Evolutionary conservation across 106 monocot species (phyloP), one percentile per base, ranked within the genome.

Genomic region (Iris macrosiphon): DNA sequence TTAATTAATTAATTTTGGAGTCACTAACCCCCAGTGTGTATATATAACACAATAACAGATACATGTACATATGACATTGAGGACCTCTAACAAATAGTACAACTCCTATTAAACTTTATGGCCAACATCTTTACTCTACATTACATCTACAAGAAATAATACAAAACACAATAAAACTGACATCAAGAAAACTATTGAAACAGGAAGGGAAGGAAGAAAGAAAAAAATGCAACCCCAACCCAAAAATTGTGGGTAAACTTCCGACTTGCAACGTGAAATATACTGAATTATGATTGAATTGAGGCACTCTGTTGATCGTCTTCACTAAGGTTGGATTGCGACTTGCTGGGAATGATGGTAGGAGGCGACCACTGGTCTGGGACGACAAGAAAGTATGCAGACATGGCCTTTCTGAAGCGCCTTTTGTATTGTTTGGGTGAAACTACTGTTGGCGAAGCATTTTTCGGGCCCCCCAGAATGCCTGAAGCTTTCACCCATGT

Each of bases 381-480:
- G 18, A 93, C 78, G 51, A 81, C 80, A 63, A 88, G 76, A 67
- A 93, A 93, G 68, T 93, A 88, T 0, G 84, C 63, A 0, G 93
- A 69, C 88, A 93, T 84, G 27, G 88, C 88, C 41, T 93, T 88
- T 22, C 93, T 80, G 45, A 88, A 93, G n/a, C 93, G 88, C 31
- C 75, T 84, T 40, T 88, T 88, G 63, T 93, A 93, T 42, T 88
- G 84, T 56, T 67, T 71, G 0, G 93, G 93, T 23, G 93, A 88
- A 55, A 93, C 54, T 1, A 93, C 88, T 7, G 88, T 93, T 5
- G 93, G 93, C 28, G 80, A 66, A 3, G 57, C 75, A 57, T 88
- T 83, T 31, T 81, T 93, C 1, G 88, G 75, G 6, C 93, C 93
- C 0, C 93, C 93, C n/a, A 87, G 60, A 21, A 93, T 75, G 13